Evolutionary conservation across 345 rosid species (phyloP), one percentile per base, ranked within the genome.

Genomic region (Citrus maxima): DNA sequence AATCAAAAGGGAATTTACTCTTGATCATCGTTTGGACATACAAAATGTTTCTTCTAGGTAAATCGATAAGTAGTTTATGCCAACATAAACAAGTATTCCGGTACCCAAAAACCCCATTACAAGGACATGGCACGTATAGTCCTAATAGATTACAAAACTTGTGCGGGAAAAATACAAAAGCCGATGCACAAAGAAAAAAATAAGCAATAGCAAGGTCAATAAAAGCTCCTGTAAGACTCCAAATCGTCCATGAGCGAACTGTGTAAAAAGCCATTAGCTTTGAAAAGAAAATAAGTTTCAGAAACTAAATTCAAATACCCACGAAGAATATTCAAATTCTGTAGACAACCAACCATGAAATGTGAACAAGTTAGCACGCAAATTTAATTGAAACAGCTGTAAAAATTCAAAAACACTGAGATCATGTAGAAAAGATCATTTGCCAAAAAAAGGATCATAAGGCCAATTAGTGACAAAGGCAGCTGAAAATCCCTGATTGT

Each of bases 191-290:
- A 3, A 95, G 84, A 74, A 93, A 91, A 75, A 86, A 69, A 80
- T 84, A 88, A 77, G 92, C 91, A 80, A 95, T 55, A 38, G 80
- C 77, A 61, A 95, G 91, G 77, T 92, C 92, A 42, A 93, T 72
- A 82, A 90, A 93, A 35, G 89, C 95, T 71, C 88, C 82, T 3
- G 88, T 77, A 51, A 93, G 79, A 73, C 84, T 92, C 69, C 67
- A 14, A 51, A 88, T 83, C 19, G 95, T 89, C 90, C 93, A 88
- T 32, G 86, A 69, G 55, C 78, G 66, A 74, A 69, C 32, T 80
- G 80, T 83, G 58, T 54, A 55, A 80, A 67, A 82, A 70, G 72
- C 72, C 92, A 87, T 85, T 42, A 13, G 35, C 22, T 56, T 38
- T 18, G 28, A 58, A 5, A 70, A 63, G 22, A 27, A 62, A 42